Base-by-base conservation (phyloP, 2,329 filamentous ascomycete species). In the Rosellinia necatrix region DNA sequence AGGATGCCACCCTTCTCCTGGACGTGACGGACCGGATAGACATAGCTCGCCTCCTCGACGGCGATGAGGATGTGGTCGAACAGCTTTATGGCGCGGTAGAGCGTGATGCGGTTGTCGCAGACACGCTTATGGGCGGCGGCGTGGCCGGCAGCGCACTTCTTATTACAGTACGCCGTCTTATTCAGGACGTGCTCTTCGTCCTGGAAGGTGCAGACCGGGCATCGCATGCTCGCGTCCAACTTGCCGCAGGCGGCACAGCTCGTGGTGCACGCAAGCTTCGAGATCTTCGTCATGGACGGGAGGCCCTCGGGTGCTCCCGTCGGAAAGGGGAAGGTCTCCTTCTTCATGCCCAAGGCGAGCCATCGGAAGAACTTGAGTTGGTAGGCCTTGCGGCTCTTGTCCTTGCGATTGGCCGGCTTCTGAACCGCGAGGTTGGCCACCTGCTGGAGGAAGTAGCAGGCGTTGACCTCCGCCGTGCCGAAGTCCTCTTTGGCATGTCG, bases 131-230 rank as follows among this genome's bases (percentile, higher is more conserved):
- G 60, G 10, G 51, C 15, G 2, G 43, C 8, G 3, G 15, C 7
- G 35, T 62, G 49, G 10, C 49, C 27, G 13, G 52, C 1, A 3
- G 53, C 43, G 40, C 60, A 62, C 29, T 40, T 40, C 53, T 56
- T 60, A 10, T 62, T 62, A 43, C 60, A 62, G 51, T 62, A 62
- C 3, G 46, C 25, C 4, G 60, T 60, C 34, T 47, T 58, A 7
- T 34, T 7, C 1, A 62, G 12, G 10, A 60, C 21, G 15, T 34
- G 25, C 17, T n/a, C 22, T 0, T 60, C 50, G 13, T 55, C 47
- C 4, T 27, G 7, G 34, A 60, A 32, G 30, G 21, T 30, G 41
- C 60, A 62, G 7, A 10, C 15, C 2, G 53, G 53, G 6, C 60
- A 62, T 40, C 47, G 21, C 42, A 52, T 22, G 24, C 53, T 56